These are phyloP conservation scores for Geotrichum carabidarum DNA, from an alignment of 1,139 yeast genomes.

Conservation along the genomic window DNA sequence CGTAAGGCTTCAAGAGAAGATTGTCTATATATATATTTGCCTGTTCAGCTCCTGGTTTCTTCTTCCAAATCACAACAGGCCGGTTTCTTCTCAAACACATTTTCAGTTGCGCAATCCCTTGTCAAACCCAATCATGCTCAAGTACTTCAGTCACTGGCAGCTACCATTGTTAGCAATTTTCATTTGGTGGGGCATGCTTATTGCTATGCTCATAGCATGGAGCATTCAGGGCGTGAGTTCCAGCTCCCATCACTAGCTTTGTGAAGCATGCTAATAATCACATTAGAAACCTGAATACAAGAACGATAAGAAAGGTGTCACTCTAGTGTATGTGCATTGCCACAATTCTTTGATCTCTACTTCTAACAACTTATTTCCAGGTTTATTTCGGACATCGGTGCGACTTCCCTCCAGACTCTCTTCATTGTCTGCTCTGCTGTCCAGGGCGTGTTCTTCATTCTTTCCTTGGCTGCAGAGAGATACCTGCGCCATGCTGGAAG, in stretches of 20 bases:
- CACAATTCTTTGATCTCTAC: constrained; percentile 56
- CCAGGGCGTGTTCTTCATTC: constrained; percentile 71
- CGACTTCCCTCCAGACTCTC: constrained; percentile 74
- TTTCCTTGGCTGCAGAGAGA: constrained; percentile 58
- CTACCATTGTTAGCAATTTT: constrained; percentile 54
- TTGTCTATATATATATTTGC: no score
- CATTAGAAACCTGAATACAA: constrained; percentile 15
- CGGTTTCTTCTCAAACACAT: no score
- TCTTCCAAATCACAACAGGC: no score
- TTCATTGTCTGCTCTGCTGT: constrained; percentile 75
- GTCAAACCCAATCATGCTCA: constrained; percentile 3
- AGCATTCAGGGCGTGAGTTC: constrained; percentile 55
- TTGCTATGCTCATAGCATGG: constrained; percentile 68
- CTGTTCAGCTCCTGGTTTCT: no score
- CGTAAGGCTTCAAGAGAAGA: no score
- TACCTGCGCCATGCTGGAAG: constrained; percentile 50
- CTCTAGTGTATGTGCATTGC: constrained; percentile 29
- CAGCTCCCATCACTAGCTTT: not conserved
- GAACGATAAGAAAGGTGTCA: constrained; percentile 9
- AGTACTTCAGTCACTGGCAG: constrained; percentile 33
- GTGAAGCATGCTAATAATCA: not conserved
- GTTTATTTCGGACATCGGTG: constrained; percentile 80
- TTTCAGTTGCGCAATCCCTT: no score
- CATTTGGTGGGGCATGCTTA: constrained; percentile 76
- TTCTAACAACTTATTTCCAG: constrained; percentile 33